Conservation (phyloP, 371 early-diverging fungal species). For the Haplosporangium sp. region DNA sequence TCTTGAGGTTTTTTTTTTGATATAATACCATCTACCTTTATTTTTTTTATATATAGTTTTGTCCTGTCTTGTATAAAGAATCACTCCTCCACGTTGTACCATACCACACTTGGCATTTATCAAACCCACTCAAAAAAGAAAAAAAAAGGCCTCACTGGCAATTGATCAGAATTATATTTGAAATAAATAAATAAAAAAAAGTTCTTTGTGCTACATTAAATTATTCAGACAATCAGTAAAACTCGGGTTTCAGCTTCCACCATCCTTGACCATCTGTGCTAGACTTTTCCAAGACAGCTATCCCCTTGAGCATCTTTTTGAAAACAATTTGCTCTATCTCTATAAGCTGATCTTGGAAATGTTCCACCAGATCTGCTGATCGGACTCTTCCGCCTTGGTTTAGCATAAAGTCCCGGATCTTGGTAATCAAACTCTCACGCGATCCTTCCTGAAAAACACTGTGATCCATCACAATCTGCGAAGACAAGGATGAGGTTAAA, state of each 20-base stretch:
- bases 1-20: too few relatives aligned
- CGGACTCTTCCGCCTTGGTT: slow-evolving; percentile 62
- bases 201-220: background rate
- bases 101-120: slow-evolving; percentile 10
- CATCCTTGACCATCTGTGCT: slow-evolving; percentile 54
- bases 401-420: slow-evolving; percentile 67
- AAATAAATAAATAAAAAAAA: slow-evolving; percentile 3
- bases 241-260: slow-evolving; percentile 68
- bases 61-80: background rate
- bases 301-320: slow-evolving; percentile 74
- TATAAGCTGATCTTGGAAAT: slow-evolving; percentile 59
- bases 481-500: slow-evolving; percentile 7
- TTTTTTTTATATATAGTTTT: background rate
- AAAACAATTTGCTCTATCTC: slow-evolving; percentile 68
- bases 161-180: too few relatives aligned
- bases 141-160: background rate
- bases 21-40: background rate
- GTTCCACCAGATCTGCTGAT: slow-evolving; percentile 63
- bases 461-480: background rate
- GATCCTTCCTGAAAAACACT: slow-evolving; percentile 40
- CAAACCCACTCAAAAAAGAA: background rate
- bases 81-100: slow-evolving; percentile 12
- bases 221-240: slow-evolving; percentile 35
- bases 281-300: slow-evolving; percentile 66
- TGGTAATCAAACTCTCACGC: slow-evolving; percentile 61